Percentiles rank a stretch among this genome's conserved stretches.
Evolutionary conservation across 352 stramenopile genomes (phyloP).

Genomic region (Phytopythium chamaehyphon): DNA sequence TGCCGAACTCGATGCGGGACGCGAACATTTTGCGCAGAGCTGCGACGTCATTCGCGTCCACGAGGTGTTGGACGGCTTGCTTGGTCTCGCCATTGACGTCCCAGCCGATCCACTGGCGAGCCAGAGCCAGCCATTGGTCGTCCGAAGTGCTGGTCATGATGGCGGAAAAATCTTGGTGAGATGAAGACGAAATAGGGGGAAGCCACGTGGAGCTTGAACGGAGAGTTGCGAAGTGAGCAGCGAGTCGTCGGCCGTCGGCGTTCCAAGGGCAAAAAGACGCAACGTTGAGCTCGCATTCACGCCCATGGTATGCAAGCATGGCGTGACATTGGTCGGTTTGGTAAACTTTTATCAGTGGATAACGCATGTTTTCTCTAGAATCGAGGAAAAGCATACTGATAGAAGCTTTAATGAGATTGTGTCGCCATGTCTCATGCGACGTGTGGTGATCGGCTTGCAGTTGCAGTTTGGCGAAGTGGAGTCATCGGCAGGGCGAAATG

Average conservation of each 20-base stretch:
- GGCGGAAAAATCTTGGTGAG: background rate
- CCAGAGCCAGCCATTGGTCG: constrained; percentile 44
- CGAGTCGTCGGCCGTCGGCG: no score
- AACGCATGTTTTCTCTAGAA: no score
- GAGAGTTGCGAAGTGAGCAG: no score
- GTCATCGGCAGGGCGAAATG: no score
- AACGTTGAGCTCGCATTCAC: constrained; percentile 4
- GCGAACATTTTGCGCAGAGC: constrained; percentile 71
- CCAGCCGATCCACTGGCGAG: constrained; percentile 79
- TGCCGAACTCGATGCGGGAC: constrained; percentile 89
- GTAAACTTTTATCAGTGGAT: no score
- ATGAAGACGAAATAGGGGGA: constrained; percentile 2
- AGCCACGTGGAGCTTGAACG: no score
- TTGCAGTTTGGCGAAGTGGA: no score
- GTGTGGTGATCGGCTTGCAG: no score
- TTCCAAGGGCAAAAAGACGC: constrained; percentile 3
- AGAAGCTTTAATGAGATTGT: no score
- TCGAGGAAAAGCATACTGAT: no score
- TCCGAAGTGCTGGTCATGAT: background rate
- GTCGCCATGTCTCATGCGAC: no score
- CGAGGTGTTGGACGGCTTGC: constrained; percentile 51
- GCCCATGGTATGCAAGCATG: no score
- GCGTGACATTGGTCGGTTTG: background rate
- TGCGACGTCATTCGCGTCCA: constrained; percentile 45
- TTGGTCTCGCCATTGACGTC: constrained; percentile 84